Evolutionary conservation across 2,329 filamentous ascomycete genomes (phyloP), one percentile per base, ranked within the genome.

Genomic region (Cladobotryum protrusum): DNA sequence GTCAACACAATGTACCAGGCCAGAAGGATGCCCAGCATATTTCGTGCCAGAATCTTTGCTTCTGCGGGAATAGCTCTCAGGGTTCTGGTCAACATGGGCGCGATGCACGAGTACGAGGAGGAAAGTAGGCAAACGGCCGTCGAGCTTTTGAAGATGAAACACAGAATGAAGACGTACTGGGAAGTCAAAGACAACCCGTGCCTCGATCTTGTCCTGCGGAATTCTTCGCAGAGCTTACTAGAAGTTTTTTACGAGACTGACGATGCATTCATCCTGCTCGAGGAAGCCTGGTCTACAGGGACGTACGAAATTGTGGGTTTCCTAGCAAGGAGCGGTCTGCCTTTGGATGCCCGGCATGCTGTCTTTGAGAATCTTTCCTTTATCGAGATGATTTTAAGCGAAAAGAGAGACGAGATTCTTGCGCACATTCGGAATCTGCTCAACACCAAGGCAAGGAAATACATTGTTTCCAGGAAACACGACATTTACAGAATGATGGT

Each of bases 271-370:
- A 13, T 18, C 2, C 37, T 41, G 14, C 15, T 41, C 37, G 19
- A 15, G 4, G 12, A 19, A 5, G 15, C 15, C 37, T 41, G 13
- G 8, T 17, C n/a, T 5, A 13, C 5, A 7, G 15, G 15, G 37
- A 17, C 17, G 15, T 41, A 19, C 17, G 37, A 41, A 4, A 41
- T 19, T 17, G 13, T 54, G 5, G 14, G 49, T 24, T 41, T 17
- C 43, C 42, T 56, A 15, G 51, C 50, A 3, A 29, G 14, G 37
- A 41, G 15, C 15, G 37, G 37, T 7, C 9, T 41, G 17, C 17
- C 8, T 19, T 11, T 41, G 17, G 13, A 41, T 11, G 15, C 6
- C 37, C n/a, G 5, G 6, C 7, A 19, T 17, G 13, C 11, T 5
- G 17, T 41, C 17, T 19, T 19, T 13, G 6, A 9, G 2, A 19